These are phyloP conservation scores for Gelatoporia subvermispora DNA, from an alignment of 768 basidiomycete genomes.

Conservation along the genomic window DNA sequence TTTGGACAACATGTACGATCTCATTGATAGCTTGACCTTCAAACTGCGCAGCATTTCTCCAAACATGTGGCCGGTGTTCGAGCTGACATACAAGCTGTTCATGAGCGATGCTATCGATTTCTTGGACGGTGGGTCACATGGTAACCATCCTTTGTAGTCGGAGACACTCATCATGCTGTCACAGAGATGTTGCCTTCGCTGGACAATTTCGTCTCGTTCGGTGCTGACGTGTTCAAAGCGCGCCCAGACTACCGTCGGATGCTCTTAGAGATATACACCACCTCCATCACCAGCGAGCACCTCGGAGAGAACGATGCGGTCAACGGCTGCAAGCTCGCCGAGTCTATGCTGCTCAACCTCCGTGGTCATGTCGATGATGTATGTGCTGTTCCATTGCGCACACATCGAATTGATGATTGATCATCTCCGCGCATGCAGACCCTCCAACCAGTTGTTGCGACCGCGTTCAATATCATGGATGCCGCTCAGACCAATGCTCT, in stretches of 20 bases:
- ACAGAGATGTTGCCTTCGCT: constrained; percentile 82
- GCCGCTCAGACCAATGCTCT: constrained; percentile 59
- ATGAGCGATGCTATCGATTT: constrained; percentile 82
- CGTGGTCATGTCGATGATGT: constrained; percentile 78
- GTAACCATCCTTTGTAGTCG: neutral
- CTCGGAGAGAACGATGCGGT: constrained; percentile 83
- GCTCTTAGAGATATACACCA: constrained; percentile 79
- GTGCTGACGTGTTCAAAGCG: constrained; percentile 67
- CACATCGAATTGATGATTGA: neutral
- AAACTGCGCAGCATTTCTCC: constrained; percentile 71
- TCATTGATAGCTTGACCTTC: constrained; percentile 83
- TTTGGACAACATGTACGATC: constrained; percentile 82
- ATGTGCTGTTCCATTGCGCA: constrained; percentile 21
- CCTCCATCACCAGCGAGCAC: constrained; percentile 59
- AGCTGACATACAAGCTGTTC: constrained; percentile 78
- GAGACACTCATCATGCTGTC: neutral
- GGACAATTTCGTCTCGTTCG: constrained; percentile 87
- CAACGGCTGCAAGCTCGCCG: constrained; percentile 81
- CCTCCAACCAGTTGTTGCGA: constrained; percentile 59
- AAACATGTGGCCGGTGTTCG: constrained; percentile 84
- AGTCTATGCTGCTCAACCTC: constrained; percentile 77
- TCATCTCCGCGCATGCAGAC: constrained; percentile 33
- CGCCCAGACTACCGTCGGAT: constrained; percentile 74
- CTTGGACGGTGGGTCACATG: constrained; percentile 59
- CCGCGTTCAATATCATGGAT: constrained; percentile 56